Evolutionary conservation across 805 yeast genomes (phyloP).

Genomic region (Cyberlindnera petersonii): DNA sequence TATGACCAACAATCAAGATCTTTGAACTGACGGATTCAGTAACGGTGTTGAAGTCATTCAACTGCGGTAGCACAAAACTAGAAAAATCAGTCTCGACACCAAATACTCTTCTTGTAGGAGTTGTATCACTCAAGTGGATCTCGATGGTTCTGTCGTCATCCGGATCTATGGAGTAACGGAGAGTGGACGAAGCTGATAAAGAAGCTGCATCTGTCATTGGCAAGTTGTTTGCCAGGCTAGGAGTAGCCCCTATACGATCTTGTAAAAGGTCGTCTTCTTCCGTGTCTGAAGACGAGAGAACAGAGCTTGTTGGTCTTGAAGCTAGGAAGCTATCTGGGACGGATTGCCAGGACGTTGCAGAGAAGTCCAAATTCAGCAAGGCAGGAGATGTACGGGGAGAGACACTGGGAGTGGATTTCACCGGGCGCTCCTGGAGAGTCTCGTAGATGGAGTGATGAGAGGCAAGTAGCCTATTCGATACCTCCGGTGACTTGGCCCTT

Average conservation of each 20-base stretch:
- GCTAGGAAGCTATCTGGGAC: constrained; percentile 15
- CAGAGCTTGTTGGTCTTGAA: constrained; percentile 29
- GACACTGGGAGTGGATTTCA: constrained; percentile 2
- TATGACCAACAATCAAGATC: constrained; percentile 27
- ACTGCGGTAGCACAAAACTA: constrained; percentile 21
- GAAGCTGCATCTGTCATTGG: not conserved
- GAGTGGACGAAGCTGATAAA: not conserved
- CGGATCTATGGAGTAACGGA: constrained; percentile 4
- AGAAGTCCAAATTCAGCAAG: constrained; percentile 20
- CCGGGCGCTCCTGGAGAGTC: constrained; percentile 16
- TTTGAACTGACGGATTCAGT: constrained; percentile 5
- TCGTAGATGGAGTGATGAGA: constrained; percentile 27
- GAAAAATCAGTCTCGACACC: constrained; percentile 6
- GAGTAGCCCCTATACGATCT: not conserved
- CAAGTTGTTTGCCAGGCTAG: not conserved
- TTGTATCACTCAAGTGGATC: constrained; percentile 20
- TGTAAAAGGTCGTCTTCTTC: constrained; percentile 22
- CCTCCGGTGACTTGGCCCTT: constrained; percentile 9
- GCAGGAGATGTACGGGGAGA: constrained; percentile 2
- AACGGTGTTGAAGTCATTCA: not conserved
- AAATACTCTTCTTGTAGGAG: constrained; percentile 7
- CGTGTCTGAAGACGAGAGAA: constrained; percentile 26
- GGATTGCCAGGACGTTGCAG: constrained; percentile 25
- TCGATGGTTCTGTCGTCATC: constrained; percentile 27
- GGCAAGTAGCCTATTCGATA: constrained; percentile 19